Percentiles rank a stretch among this genome's conserved stretches.
These are phyloP conservation scores for Saccharomycopsis selenospora DNA, from an alignment of 805 yeast genomes.

Conservation along the genomic window DNA sequence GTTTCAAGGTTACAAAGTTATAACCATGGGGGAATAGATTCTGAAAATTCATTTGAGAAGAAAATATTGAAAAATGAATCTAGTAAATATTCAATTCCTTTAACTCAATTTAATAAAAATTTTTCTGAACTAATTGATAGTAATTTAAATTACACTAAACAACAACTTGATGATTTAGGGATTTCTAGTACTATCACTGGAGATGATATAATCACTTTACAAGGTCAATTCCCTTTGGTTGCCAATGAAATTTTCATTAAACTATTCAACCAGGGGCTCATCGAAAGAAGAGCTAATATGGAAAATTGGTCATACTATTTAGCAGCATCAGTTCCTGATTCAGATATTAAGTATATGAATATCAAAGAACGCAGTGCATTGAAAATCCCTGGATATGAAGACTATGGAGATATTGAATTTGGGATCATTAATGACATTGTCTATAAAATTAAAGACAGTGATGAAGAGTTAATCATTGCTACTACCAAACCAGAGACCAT, in stretches of 20 bases:
- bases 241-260: conserved; percentile 49
- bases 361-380: conserved; percentile 73
- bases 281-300: conserved; percentile 86
- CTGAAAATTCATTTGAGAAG: conserved; percentile 96
- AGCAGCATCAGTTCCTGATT: conserved; percentile 89
- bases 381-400: conserved; percentile 83
- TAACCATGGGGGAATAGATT: conserved; percentile 98
- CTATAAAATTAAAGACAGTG: conserved; percentile 63
- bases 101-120: conserved; percentile 48
- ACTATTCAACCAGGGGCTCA: conserved; percentile 87
- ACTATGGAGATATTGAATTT: conserved; percentile 85
- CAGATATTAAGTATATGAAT: conserved; percentile 92
- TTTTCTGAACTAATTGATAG: conserved; percentile 98
- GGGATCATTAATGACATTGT: conserved; percentile 94
- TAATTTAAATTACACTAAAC: conserved; percentile 75
- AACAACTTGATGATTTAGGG: conserved; percentile 79
- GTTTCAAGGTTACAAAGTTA: conserved; percentile 90
- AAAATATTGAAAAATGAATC: conserved; percentile 82
- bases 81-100: conserved; percentile 4
- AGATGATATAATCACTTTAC: neutral
- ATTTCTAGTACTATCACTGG: conserved; percentile 70
- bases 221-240: neutral
- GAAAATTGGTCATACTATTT: conserved; percentile 95
- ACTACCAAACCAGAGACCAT: conserved; percentile 98
- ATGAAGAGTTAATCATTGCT: conserved; percentile 80